Evolutionary conservation across 805 yeast species (phyloP), one percentile per base, ranked within the genome.

Genomic region (Lipomyces chichibuensis): DNA sequence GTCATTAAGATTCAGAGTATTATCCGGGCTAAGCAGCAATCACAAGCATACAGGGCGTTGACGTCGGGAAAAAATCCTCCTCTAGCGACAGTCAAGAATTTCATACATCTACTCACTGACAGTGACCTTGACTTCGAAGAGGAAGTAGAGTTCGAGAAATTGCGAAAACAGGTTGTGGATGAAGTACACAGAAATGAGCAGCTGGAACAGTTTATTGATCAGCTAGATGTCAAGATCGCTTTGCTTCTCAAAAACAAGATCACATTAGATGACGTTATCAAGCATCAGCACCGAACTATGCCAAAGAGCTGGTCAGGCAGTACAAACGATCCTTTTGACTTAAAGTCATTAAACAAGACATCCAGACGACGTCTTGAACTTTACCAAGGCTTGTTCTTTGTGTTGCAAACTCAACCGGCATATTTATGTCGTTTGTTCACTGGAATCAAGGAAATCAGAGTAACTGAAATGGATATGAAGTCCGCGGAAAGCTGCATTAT

Each of bases 391-490:
- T 75, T 94, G 61, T 88, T 95, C 72, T 95, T 89, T 74, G 78
- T 94, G 32, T 77, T 95, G 56, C 98, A 95, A 76, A 90, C 96
- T 0, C 91, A 91, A 73, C 90, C 97, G 0, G 76, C 77, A 0
- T 94, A 94, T 74, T 82, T 93, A 74, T 81, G 87, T 1, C 78
- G 86, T 14, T 76, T 91, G 46, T 84, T 86, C 64, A 76, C 80
- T 52, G 67, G 73, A 69, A 20, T 80, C 73, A 64, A 72, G 74
- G 67, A 62, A 8, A 65, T 69, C 13, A 65, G 65, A 25, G 62
- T 75, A 11, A 65, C 76, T 6, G 81, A 79, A 29, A 73, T 71
- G 59, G 81, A 80, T 51, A 62, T 71, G 55, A 77, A 78, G 61
- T 72, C 73, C 20, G 62, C 75, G 23, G 78, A 78, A 23, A 71